These are phyloP conservation scores for Colletotrichum sp. DNA, from an alignment of 2,329 filamentous ascomycete species.

Conservation along the genomic window DNA sequence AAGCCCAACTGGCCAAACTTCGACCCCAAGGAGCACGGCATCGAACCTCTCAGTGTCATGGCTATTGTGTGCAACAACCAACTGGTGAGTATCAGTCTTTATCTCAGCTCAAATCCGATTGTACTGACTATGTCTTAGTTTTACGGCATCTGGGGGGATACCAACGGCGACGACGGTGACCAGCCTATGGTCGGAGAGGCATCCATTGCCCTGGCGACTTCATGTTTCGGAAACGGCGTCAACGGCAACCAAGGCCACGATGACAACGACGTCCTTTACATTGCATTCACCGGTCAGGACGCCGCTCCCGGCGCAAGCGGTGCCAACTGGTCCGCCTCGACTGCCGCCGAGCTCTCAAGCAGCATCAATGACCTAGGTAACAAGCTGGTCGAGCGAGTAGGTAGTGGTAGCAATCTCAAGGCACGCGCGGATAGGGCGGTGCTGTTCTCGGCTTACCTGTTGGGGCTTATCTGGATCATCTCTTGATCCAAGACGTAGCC, in stretches of 20 bases:
- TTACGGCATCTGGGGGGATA: constrained; percentile 67
- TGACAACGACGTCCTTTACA: constrained; percentile 62
- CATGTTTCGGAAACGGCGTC: constrained; percentile 58
- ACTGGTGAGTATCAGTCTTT: constrained; percentile 29
- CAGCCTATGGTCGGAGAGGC: constrained; percentile 58
- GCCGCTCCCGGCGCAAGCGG: constrained; percentile 59
- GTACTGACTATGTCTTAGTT: constrained; percentile 32
- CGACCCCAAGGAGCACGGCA: constrained; percentile 36
- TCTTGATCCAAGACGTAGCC: background rate
- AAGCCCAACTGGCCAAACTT: constrained; percentile 33
- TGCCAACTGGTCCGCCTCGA: constrained; percentile 59
- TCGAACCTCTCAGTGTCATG: constrained; percentile 52
- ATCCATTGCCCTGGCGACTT: constrained; percentile 59
- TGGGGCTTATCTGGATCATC: background rate
- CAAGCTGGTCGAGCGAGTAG: constrained; percentile 47
- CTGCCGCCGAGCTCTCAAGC: constrained; percentile 53
- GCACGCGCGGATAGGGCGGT: background rate
- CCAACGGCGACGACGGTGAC: constrained; percentile 57
- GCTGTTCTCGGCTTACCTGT: background rate
- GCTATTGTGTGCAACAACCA: constrained; percentile 52
- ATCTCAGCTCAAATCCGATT: background rate
- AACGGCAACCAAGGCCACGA: constrained; percentile 61
- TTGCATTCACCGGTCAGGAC: constrained; percentile 61
- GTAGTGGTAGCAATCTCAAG: background rate
- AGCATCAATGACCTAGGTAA: constrained; percentile 58